Base-by-base conservation (phyloP, 257 asterid species). In the Primulina eburnea region DNA sequence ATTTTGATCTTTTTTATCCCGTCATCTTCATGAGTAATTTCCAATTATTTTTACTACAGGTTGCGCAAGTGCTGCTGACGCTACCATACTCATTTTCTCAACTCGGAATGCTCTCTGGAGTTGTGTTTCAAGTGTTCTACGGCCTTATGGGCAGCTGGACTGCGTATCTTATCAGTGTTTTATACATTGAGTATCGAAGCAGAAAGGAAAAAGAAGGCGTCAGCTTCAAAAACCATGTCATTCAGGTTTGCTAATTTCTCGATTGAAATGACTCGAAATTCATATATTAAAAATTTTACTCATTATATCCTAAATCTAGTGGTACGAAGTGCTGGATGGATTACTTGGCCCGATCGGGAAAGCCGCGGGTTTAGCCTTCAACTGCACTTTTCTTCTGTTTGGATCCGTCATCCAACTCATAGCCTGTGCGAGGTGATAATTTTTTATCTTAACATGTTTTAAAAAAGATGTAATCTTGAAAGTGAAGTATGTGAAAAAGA, bases 251-350 rank as follows among this genome's bases (percentile, higher is more conserved):
- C 21, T 6, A 4, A 17, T 6, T 0, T 43, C 16, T 32, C 8
- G 3, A 62, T 55, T 0, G n/a, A 43, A 40, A 3, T 5, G 7
- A 70, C 18, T 29, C n/a, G 8, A 65, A 30, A 57, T 32, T 32
- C 26, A 8, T 47, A 40, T 50, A 43, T 5, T 6, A 50, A 53
- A 62, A 69, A 50, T 26, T 67, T 65, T 68, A 38, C 20, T 34
- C 8, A 37, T 11, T 34, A 18, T 68, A 30, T 55, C 18, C 33
- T 37, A 38, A 6, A 29, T 75, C 64, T 80, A 90, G 97, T 90
- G 97, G 97, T 90, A 82, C 55, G 97, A 90, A 77, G 97, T 90
- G 52, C 72, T 90, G 57, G 97, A 90, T 79, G 97, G 97, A 28
- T 77, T 90, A 77, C 80, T 90, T 64, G 97, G 97, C 9, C 96